Evolutionary conservation across 257 asterid species (phyloP).

Genomic region (Nicotiana obtusifolia): DNA sequence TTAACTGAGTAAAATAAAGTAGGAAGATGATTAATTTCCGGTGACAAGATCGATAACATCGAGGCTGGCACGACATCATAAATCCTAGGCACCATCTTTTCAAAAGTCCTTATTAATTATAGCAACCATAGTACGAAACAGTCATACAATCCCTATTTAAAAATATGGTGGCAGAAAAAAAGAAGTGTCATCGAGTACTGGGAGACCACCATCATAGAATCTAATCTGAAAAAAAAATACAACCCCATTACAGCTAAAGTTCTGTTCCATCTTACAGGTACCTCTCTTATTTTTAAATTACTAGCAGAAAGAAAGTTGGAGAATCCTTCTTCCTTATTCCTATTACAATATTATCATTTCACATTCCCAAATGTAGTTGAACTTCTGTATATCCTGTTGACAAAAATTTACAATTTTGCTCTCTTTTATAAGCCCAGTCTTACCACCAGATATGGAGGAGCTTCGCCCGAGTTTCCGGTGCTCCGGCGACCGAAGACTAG

Average conservation of each 20-base stretch:
- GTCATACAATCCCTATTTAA: neutral
- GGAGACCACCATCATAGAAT: constrained; percentile 31
- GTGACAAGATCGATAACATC: constrained; percentile 32
- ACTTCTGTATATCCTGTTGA: neutral
- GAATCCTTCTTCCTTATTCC: neutral
- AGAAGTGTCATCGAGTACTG: constrained; percentile 45
- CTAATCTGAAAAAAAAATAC: constrained; percentile 16
- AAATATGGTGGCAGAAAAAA: neutral
- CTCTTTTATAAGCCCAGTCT: neutral
- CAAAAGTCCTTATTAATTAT: neutral
- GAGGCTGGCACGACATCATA: constrained; percentile 40
- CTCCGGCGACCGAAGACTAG: constrained; percentile 44
- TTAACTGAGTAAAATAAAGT: neutral
- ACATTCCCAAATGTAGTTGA: constrained; percentile 1
- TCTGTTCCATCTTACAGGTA: constrained; percentile 26
- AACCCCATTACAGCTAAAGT: constrained; percentile 47
- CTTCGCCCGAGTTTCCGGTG: constrained; percentile 45
- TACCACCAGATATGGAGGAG: constrained; percentile 14
- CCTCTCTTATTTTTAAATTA: neutral
- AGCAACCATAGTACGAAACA: neutral
- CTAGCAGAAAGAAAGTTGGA: neutral
- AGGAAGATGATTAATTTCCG: neutral
- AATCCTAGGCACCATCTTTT: neutral
- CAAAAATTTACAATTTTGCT: neutral
- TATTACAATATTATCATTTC: neutral